phyloP scores from a whole-genome alignment of 2,329 filamentous ascomycete genomes.

The Leptographium flavum region DNA sequence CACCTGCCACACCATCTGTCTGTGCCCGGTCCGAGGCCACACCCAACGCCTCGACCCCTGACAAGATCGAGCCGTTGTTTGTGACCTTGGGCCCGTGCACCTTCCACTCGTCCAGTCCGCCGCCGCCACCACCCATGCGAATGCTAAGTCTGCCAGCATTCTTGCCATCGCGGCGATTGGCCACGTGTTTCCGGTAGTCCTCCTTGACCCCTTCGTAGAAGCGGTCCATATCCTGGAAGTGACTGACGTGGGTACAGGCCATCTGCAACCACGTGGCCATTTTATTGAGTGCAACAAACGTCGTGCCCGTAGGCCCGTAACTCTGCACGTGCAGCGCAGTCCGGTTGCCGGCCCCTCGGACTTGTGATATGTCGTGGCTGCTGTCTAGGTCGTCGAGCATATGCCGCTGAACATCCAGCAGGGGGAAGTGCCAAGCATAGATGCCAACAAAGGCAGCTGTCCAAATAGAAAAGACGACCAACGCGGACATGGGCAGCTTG shows the following conservation, averaged over 20 bases:
- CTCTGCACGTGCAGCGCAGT: constrained; percentile 18
- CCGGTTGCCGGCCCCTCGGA: constrained; percentile 1
- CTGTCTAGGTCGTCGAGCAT: constrained; percentile 24
- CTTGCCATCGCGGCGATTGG: not conserved
- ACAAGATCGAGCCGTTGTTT: constrained; percentile 27
- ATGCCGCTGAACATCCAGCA: constrained; percentile 47
- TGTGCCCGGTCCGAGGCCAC: constrained; percentile 15
- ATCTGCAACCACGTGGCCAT: constrained; percentile 40
- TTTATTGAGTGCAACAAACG: constrained; percentile 33
- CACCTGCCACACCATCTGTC: constrained; percentile 12
- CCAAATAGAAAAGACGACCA: constrained; percentile 54
- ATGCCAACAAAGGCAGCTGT: constrained; percentile 50
- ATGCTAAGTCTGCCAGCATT: constrained; percentile 21
- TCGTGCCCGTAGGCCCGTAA: constrained; percentile 29
- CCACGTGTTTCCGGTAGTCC: constrained; percentile 25
- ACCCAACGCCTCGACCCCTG: constrained; percentile 12
- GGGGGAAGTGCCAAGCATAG: constrained; percentile 52
- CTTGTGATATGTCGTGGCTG: not conserved
- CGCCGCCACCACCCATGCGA: constrained; percentile 28
- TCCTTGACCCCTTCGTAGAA: constrained; percentile 37
- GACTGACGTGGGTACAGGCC: constrained; percentile 39
- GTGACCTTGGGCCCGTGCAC: constrained; percentile 23
- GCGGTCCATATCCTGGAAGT: constrained; percentile 36
- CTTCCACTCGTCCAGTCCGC: constrained; percentile 41
- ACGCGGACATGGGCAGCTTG: constrained; percentile 51